phyloP scores from a whole-genome alignment of 768 basidiomycete species.

The Cubamyces lactineus region DNA sequence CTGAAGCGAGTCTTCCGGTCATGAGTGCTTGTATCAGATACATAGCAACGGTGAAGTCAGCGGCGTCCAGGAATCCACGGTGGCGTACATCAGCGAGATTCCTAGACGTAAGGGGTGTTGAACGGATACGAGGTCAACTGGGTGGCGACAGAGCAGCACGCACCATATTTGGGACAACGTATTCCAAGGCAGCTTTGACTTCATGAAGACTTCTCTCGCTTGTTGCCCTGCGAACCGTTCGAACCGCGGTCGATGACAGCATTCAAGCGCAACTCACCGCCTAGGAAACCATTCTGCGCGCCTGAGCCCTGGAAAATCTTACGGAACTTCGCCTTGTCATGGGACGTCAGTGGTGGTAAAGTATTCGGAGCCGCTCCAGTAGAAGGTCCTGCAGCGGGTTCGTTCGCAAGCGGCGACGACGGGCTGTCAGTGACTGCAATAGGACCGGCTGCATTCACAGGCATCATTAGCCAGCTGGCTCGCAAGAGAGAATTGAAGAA shows the following conservation, averaged over 20 bases:
- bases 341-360: slow-evolving; percentile 51
- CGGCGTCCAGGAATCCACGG: slow-evolving; percentile 61
- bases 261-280: slow-evolving; percentile 41
- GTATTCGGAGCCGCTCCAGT: not conserved
- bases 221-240: slow-evolving; percentile 48
- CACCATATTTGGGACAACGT: slow-evolving; percentile 26
- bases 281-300: slow-evolving; percentile 56
- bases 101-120: slow-evolving; percentile 39
- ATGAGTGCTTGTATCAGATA: slow-evolving; percentile 64
- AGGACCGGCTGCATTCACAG: slow-evolving; percentile 36
- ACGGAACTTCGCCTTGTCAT: slow-evolving; percentile 58
- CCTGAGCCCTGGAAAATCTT: slow-evolving; percentile 54
- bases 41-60: slow-evolving; percentile 74
- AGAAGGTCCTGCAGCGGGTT: slow-evolving; percentile 13
- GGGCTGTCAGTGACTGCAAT: slow-evolving; percentile 44
- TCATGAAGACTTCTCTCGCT: slow-evolving; percentile 65
- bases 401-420: slow-evolving; percentile 15
- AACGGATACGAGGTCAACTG: not conserved
- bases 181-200: slow-evolving; percentile 48
- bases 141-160: not conserved
- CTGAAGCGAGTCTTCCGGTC: slow-evolving; percentile 41
- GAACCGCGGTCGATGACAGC: not conserved
- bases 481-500: slow-evolving; percentile 4
- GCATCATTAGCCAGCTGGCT: not conserved
- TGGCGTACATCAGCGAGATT: slow-evolving; percentile 62